Conservation (phyloP, 805 yeast genomes). For the Wickerhamomyces alni region DNA sequence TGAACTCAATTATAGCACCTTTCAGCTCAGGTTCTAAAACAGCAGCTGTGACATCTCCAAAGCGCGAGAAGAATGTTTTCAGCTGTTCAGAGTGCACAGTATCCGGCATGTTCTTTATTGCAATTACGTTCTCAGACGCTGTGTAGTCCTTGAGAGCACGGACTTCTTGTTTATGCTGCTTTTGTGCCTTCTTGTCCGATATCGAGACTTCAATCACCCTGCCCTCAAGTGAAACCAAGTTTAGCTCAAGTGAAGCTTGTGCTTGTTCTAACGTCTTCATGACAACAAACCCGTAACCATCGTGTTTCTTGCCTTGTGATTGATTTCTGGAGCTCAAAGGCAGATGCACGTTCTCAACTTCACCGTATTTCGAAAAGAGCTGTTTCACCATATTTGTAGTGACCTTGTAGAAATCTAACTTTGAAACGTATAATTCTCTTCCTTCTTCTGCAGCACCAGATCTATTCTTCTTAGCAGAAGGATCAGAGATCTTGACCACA, state of each 20-base stretch:
- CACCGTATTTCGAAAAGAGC: constrained; percentile 45
- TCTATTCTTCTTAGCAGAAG: constrained; percentile 35
- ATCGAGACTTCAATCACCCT: constrained; percentile 42
- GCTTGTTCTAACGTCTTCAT: constrained; percentile 42
- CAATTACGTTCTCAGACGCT: constrained; percentile 18
- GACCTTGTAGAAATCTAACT: constrained; percentile 41
- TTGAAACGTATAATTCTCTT: constrained; percentile 51
- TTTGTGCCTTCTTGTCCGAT: constrained; percentile 36
- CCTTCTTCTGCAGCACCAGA: constrained; percentile 45
- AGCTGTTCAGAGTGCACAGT: constrained; percentile 34
- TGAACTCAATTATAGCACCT: constrained; percentile 48
- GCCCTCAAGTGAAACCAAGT: constrained; percentile 38
- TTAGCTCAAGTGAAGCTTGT: constrained; percentile 35
- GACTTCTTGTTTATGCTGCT: constrained; percentile 25
- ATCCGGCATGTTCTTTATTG: constrained; percentile 27
- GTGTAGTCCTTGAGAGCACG: constrained; percentile 14
- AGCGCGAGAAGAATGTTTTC: constrained; percentile 22
- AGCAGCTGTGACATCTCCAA: constrained; percentile 36
- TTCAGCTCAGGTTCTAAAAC: constrained; percentile 38
- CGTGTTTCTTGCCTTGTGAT: constrained; percentile 29
- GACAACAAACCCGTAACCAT: constrained; percentile 63
- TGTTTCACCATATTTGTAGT: constrained; percentile 32
- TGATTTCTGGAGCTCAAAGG: constrained; percentile 33
- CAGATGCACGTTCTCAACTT: constrained; percentile 43
- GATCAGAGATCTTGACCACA: constrained; percentile 59